Percentiles rank a stretch among this genome's conserved stretches.
Evolutionary conservation across 176 grass and related monocot genomes (phyloP).

Genomic region (Musa troglodytarum): DNA sequence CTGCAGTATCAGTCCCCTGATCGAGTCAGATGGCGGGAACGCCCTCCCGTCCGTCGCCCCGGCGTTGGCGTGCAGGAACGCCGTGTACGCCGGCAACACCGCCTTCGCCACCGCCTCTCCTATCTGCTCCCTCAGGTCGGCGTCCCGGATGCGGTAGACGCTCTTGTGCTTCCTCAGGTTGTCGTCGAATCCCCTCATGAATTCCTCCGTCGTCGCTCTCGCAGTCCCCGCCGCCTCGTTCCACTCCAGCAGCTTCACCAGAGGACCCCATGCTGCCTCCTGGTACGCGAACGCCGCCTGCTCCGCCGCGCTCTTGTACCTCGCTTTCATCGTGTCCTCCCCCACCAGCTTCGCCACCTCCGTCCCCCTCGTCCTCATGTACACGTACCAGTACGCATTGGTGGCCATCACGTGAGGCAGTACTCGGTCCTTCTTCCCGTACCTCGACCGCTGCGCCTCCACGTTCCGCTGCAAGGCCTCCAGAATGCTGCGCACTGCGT

Average conservation of each 20-base stretch:
- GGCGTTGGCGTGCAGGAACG: slow-evolving; percentile 41
- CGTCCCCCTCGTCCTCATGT: slow-evolving; percentile 45
- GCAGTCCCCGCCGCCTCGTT: slow-evolving; percentile 24
- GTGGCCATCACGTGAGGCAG: slow-evolving; percentile 44
- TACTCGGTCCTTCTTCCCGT: slow-evolving; percentile 13
- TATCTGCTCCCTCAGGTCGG: slow-evolving; percentile 50
- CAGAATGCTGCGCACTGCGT: slow-evolving; percentile 32
- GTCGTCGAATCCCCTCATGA: slow-evolving; percentile 33
- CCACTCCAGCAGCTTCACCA: slow-evolving; percentile 22
- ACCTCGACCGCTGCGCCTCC: slow-evolving; percentile 31
- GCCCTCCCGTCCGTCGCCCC: slow-evolving; percentile 7
- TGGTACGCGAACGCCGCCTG: slow-evolving; percentile 64
- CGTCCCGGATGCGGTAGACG: slow-evolving; percentile 37
- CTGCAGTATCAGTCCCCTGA: slow-evolving; percentile 25
- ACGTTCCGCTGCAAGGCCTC: slow-evolving; percentile 51
- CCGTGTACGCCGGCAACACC: slow-evolving; percentile 43
- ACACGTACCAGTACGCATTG: slow-evolving; percentile 75
- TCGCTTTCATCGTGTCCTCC: slow-evolving; percentile 39
- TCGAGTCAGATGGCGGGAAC: slow-evolving; percentile 29
- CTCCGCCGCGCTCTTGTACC: slow-evolving; percentile 49
- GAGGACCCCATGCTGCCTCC: slow-evolving; percentile 33
- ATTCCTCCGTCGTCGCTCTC: slow-evolving; percentile 19
- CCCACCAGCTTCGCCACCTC: slow-evolving; percentile 47
- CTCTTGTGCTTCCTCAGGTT: slow-evolving; percentile 24
- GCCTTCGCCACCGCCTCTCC: slow-evolving; percentile 30